Percentiles rank a stretch among this genome's conserved stretches.
Evolutionary conservation across 1,284 basidiomycete genomes (phyloP).

Genomic region (Puccinia horiana): DNA sequence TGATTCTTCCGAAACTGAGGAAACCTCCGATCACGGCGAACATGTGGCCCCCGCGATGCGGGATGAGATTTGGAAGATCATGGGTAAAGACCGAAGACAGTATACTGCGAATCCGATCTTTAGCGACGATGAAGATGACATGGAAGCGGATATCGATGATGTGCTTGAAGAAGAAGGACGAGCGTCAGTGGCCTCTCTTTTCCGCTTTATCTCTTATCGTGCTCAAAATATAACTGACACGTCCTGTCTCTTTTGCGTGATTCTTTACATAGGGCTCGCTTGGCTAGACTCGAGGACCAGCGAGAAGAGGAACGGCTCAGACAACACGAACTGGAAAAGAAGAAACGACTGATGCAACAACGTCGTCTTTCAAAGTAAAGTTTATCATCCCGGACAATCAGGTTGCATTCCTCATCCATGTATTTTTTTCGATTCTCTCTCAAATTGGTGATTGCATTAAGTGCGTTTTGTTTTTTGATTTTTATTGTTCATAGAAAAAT

Average conservation of each 20-base stretch:
- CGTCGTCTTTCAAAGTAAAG: slow-evolving; percentile 22
- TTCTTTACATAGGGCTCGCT: slow-evolving; percentile 11
- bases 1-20: slow-evolving; percentile 10
- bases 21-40: slow-evolving; percentile 24
- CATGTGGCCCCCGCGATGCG: slow-evolving; percentile 10
- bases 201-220: neutral
- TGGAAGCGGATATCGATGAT: slow-evolving; percentile 35
- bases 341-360: slow-evolving; percentile 25
- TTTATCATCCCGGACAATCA: neutral
- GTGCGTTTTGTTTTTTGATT: too few relatives aligned
- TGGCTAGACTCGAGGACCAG: slow-evolving; percentile 40
- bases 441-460: neutral
- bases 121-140: slow-evolving; percentile 44
- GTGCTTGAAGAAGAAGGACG: slow-evolving; percentile 45
- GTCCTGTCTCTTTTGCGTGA: neutral
- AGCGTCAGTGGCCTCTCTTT: slow-evolving; percentile 27
- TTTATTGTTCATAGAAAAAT: too few relatives aligned
- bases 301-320: slow-evolving; percentile 39
- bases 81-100: slow-evolving; percentile 40
- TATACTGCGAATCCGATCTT: slow-evolving; percentile 36
- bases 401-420: too few relatives aligned
- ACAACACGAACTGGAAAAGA: slow-evolving; percentile 45
- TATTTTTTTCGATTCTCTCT: too few relatives aligned
- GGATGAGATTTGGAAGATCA: slow-evolving; percentile 49
- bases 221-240: neutral